Percentiles rank a stretch among this genome's conserved stretches.
Conservation (phyloP, 2,329 filamentous ascomycete species). For the Fusarium luffae region DNA sequence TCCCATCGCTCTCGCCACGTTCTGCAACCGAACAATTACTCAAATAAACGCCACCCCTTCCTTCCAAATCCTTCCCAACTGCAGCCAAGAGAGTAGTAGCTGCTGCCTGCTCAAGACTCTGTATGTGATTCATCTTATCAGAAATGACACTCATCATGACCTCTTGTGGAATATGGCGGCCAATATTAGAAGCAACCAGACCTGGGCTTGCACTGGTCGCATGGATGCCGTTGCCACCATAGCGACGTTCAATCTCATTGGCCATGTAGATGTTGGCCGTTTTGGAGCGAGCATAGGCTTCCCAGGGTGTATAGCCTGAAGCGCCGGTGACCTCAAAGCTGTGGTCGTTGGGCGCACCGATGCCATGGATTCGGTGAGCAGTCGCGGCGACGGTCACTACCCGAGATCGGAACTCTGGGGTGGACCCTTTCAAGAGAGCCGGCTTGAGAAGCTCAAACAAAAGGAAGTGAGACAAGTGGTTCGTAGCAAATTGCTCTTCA, state of each 20-base stretch:
- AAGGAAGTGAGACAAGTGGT: constrained; percentile 36
- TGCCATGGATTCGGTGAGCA: constrained; percentile 13
- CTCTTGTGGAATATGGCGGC: constrained; percentile 11
- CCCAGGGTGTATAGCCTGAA: background rate
- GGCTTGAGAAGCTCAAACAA: constrained; percentile 16
- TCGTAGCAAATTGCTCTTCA: constrained; percentile 33
- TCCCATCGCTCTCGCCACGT: background rate
- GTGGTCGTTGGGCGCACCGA: background rate
- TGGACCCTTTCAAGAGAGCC: background rate
- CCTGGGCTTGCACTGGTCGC: constrained; percentile 11
- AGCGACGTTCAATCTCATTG: constrained; percentile 10
- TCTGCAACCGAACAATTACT: constrained; percentile 1
- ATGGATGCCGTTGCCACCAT: constrained; percentile 1
- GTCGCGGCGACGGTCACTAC: constrained; percentile 5
- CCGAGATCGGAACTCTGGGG: constrained; percentile 6
- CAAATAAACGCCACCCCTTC: background rate
- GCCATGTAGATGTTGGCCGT: constrained; percentile 17
- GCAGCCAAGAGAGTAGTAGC: constrained; percentile 1
- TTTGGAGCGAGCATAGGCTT: constrained; percentile 6
- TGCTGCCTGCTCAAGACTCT: constrained; percentile 3
- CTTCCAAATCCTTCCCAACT: constrained; percentile 4
- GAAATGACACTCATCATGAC: constrained; percentile 1
- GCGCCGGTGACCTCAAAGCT: background rate
- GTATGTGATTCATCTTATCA: background rate
- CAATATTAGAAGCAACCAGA: constrained; percentile 1